Evolutionary conservation across 352 stramenopile genomes (phyloP).

Genomic region (Discostella stelligera): DNA sequence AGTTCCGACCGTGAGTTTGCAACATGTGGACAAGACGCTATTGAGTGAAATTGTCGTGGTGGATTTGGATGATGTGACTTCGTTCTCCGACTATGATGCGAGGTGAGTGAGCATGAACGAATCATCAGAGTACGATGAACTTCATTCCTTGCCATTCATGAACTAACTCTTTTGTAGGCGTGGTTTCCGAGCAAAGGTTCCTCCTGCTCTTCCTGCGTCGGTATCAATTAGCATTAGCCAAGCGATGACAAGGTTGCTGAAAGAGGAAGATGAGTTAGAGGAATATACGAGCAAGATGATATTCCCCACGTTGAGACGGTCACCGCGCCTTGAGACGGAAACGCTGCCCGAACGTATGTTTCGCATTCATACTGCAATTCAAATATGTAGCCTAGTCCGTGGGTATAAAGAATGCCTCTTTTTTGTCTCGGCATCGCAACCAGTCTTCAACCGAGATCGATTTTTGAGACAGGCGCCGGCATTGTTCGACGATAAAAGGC

Average conservation of each 20-base stretch:
- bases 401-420: slow-evolving; percentile 82
- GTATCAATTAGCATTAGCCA: slow-evolving; percentile 76
- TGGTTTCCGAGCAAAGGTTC: slow-evolving; percentile 56
- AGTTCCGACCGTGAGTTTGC: slow-evolving; percentile 64
- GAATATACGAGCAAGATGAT: slow-evolving; percentile 53
- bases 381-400: slow-evolving; percentile 77
- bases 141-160: slow-evolving; percentile 10
- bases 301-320: slow-evolving; percentile 51
- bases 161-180: slow-evolving; percentile 25
- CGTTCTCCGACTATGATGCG: slow-evolving; percentile 53
- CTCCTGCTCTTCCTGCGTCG: slow-evolving; percentile 70
- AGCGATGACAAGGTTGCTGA: slow-evolving; percentile 70
- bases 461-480: slow-evolving; percentile 78
- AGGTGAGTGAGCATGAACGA: slow-evolving; percentile 25
- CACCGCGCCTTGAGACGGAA: slow-evolving; percentile 73
- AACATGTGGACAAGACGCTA: slow-evolving; percentile 61
- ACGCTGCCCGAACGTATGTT: slow-evolving; percentile 77
- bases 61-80: slow-evolving; percentile 76
- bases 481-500: slow-evolving; percentile 71
- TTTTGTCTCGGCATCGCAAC: slow-evolving; percentile 64
- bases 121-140: neutral
- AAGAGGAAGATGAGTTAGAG: slow-evolving; percentile 75
- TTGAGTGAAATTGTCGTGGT: slow-evolving; percentile 80
- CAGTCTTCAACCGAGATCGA: slow-evolving; percentile 81
- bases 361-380: slow-evolving; percentile 71